phyloP scores from a whole-genome alignment of 805 yeast species.

The Hemisphaericaspora nanyangensis region DNA sequence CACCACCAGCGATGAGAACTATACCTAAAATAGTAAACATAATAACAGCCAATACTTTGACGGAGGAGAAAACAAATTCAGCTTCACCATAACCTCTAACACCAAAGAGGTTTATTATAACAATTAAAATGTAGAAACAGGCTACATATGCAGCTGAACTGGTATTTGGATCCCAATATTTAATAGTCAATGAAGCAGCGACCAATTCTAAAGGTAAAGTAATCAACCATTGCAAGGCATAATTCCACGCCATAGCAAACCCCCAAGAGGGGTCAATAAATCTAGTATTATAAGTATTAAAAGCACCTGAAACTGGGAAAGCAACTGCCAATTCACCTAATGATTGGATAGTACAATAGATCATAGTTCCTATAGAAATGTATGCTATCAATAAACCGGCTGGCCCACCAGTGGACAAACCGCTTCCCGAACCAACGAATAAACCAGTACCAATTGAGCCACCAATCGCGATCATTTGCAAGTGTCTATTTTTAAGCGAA shows the following conservation, averaged over 20 bases:
- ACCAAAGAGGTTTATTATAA: slow-evolving; percentile 48
- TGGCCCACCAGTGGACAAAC: slow-evolving; percentile 65
- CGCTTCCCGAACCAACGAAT: slow-evolving; percentile 67
- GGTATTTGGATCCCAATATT: slow-evolving; percentile 48
- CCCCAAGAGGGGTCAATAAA: slow-evolving; percentile 61
- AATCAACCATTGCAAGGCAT: slow-evolving; percentile 28
- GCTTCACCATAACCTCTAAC: slow-evolving; percentile 56
- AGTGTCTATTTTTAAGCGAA: slow-evolving; percentile 57
- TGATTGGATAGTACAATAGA: slow-evolving; percentile 52
- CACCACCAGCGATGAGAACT: slow-evolving; percentile 49
- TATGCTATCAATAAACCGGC: slow-evolving; percentile 62
- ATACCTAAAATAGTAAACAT: slow-evolving; percentile 47
- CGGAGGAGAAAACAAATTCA: slow-evolving; percentile 46
- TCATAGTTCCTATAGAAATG: slow-evolving; percentile 52
- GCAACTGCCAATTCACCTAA: slow-evolving; percentile 59
- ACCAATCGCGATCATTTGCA: slow-evolving; percentile 81
- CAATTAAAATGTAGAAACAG: slow-evolving; percentile 44
- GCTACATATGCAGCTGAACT: slow-evolving; percentile 59
- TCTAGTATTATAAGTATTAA: slow-evolving; percentile 53
- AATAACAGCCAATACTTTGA: slow-evolving; percentile 46
- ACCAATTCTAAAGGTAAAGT: slow-evolving; percentile 55
- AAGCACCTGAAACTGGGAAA: slow-evolving; percentile 64
- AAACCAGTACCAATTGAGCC: slow-evolving; percentile 84
- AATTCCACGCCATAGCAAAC: slow-evolving; percentile 37
- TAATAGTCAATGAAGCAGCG: slow-evolving; percentile 52